Base-by-base conservation (phyloP, 1,284 basidiomycete species). In the Pulveroboletus sp. region DNA sequence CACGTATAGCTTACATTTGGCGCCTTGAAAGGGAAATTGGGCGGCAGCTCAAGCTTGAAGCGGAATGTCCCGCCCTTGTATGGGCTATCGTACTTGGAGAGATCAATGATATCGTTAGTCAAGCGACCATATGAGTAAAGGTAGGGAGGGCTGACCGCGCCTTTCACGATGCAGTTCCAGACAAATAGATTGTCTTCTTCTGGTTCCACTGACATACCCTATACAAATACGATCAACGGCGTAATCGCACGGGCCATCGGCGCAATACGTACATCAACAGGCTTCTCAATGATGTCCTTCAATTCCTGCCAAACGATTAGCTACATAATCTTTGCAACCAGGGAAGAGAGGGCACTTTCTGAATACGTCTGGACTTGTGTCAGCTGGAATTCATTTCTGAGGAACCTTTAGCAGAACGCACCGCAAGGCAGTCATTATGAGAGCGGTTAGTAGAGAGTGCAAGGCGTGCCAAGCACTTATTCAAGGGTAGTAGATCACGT, bases 11-110 rank as follows among this genome's bases (percentile, higher is more conserved):
- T 63, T 72, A 94, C 92, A 48, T 80, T 80, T 39, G 92, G 92
- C 4, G 92, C 84, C 73, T 96, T 95, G 86, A 96, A 97, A 1
- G 94, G 94, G 67, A 89, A 96, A 71, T 87, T 89, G 22, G 81
- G 70, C 2, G 91, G 87, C 46, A 94, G 82, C 28, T 80, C 78
- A 26, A 95, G 74, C 43, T 77, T 84, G 72, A 94, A 89, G 58
- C 82, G 78, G 75, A 94, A 96, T 2, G 81, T 91, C 49, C 94
- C 94, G 54, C 84, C 85, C 69, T 86, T 89, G 80, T 95, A 96
- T 1, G 93, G 92, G 39, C 90, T 90, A 56, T 86, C 84, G 53
- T 82, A 69, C 91, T 94, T 62, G 52, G 33, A 39, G 42, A 29
- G 43, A 53, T 52, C 24, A 20, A 38, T 43, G 43, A 38, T 39